Conservation (phyloP, 2,329 filamentous ascomycete species). For the Pseudogymnoascus sp. region DNA sequence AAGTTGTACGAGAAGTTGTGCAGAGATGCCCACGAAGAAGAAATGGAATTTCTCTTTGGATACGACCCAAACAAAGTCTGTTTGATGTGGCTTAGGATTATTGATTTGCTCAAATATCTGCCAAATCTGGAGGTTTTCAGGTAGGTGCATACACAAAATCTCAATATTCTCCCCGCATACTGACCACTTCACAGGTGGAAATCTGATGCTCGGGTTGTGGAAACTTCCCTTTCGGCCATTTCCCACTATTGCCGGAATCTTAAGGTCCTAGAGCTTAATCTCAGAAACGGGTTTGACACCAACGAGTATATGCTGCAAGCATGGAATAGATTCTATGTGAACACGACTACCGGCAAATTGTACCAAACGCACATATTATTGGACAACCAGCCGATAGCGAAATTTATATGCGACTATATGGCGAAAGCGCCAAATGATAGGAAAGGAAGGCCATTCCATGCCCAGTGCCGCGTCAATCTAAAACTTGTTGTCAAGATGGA, state of each 20-base stretch:
- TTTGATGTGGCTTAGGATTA: slow-evolving; percentile 3
- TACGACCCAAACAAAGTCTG: neutral
- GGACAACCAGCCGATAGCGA: neutral
- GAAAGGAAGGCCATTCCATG: neutral
- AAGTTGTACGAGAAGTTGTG: neutral
- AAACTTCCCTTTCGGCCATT: neutral
- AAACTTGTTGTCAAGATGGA: neutral
- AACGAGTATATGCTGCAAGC: neutral
- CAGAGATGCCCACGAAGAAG: neutral
- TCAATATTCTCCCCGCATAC: neutral
- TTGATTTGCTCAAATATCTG: neutral
- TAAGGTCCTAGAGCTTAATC: neutral
- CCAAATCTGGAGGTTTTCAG: neutral
- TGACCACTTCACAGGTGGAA: neutral
- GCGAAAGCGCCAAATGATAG: neutral
- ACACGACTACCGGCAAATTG: neutral
- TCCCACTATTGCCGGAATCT: neutral
- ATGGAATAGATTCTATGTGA: slow-evolving; percentile 1
- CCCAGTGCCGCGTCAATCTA: neutral
- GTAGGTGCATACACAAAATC: neutral
- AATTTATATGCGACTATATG: neutral
- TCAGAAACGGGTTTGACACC: neutral
- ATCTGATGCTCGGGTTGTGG: neutral
- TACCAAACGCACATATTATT: neutral
- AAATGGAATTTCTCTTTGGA: neutral